These are phyloP conservation scores for Yamadazyma olivae DNA, from an alignment of 805 yeast species.

Conservation along the genomic window DNA sequence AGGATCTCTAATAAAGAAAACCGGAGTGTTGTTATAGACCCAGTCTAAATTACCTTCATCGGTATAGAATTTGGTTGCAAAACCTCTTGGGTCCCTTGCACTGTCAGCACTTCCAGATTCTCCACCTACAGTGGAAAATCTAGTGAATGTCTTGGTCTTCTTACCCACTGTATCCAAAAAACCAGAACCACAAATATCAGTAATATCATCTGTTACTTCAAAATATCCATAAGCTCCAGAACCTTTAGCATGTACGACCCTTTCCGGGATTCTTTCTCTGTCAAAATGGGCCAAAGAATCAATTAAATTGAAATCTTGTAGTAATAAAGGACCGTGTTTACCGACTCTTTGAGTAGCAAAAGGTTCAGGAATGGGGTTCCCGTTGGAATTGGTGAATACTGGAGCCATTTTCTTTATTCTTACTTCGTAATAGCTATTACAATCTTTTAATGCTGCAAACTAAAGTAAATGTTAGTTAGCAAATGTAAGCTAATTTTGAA, in stretches of 20 bases:
- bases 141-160: conserved; percentile 66
- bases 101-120: conserved; percentile 80
- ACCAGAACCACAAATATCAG: conserved; percentile 66
- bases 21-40: conserved; percentile 84
- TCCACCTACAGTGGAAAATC: conserved; percentile 89
- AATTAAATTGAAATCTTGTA: conserved; percentile 78
- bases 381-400: conserved; percentile 67
- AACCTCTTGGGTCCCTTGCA: conserved; percentile 87
- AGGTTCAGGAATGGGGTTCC: conserved; percentile 71
- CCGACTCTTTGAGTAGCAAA: conserved; percentile 77
- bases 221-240: conserved; percentile 88
- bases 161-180: conserved; percentile 76
- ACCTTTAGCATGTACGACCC: conserved; percentile 93
- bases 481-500: too few relatives aligned
- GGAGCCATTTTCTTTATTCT: conserved; percentile 44
- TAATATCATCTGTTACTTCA: conserved; percentile 82
- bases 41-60: conserved; percentile 83
- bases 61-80: conserved; percentile 75
- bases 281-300: conserved; percentile 85
- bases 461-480: too few relatives aligned
- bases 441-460: too few relatives aligned
- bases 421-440: too few relatives aligned
- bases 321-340: conserved; percentile 72
- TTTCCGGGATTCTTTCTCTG: conserved; percentile 86
- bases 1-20: conserved; percentile 82